Base-by-base conservation (phyloP, 2,329 filamentous ascomycete genomes). In the Botryotinia calthae region DNA sequence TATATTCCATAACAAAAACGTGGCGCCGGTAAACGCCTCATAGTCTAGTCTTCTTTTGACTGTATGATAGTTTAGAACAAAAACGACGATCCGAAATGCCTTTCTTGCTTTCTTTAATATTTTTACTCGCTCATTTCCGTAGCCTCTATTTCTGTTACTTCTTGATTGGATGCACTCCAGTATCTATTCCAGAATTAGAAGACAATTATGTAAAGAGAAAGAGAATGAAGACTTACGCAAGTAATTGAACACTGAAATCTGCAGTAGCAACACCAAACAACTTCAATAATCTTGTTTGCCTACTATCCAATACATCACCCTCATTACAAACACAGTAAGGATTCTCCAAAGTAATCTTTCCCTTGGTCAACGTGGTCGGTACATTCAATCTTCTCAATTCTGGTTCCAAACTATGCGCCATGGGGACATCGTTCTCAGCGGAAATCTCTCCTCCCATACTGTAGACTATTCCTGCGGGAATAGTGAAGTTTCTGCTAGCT, bases 201-300 rank as follows among this genome's bases (percentile, higher is more conserved):
- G 42, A n/a, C 16, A 10, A 25, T 37, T 14, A 5, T n/a, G 59
- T 34, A 16, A 14, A 48, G n/a, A 37, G n/a, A 6, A 40, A 48
- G 31, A 14, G 28, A 56, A 46, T 46, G n/a, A n/a, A 68, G 31
- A 75, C 87, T 82, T 87, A 91, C 80, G 94, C 95, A 82, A 92
- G 84, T 76, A 97, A 84, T 79, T 90, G 87, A 73, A 99, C 90
- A 82, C 87, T 91, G 85, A 99, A 99, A 84, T 98, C 94, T 73
- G 94, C 93, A 83, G 96, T 89, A 75, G 93, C 93, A 73, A 98
- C 89, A 70, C 94, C 92, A 84, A 99, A 98, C 79, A 97, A 87
- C 88, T 98, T 98, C 83, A 99, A 83, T 80, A 99, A 84, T 76
- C 94, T 91, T 73, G 96, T 98, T 87, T 99, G 96, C 79, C 95